Evolutionary conservation across 768 basidiomycete species (phyloP).

Genomic region (Rhizopogon sp.): DNA sequence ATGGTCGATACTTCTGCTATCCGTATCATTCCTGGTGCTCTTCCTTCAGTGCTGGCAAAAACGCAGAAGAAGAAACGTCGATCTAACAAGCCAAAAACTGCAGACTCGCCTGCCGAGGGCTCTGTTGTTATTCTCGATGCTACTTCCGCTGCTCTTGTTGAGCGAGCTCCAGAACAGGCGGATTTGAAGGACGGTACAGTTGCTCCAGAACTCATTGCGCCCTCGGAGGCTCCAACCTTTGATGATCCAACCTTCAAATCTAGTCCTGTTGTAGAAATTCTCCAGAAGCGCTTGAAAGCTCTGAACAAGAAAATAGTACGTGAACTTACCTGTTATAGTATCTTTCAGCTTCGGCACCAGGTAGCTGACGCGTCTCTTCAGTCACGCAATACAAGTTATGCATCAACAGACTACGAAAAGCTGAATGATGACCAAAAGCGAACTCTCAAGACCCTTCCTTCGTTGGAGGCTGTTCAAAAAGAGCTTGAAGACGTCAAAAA

Average conservation of each 20-base stretch:
- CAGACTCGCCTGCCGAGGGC: conserved; percentile 40
- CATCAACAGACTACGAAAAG: conserved; percentile 59
- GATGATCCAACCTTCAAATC: conserved; percentile 46
- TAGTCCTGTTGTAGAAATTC: conserved; percentile 73
- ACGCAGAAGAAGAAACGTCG: conserved; percentile 67
- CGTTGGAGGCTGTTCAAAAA: conserved; percentile 72
- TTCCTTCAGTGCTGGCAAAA: conserved; percentile 57
- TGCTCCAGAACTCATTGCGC: conserved; percentile 40
- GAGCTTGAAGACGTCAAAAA: conserved; percentile 84
- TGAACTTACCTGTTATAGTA: conserved; percentile 13
- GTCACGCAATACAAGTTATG: conserved; percentile 72
- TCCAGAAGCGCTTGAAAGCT: conserved; percentile 72
- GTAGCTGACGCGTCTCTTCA: conserved; percentile 23
- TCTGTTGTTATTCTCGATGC: conserved; percentile 38
- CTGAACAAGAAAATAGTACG: conserved; percentile 82
- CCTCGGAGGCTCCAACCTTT: conserved; percentile 33
- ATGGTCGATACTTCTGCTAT: conserved; percentile 34
- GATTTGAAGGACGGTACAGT: conserved; percentile 45
- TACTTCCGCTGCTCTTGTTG: conserved; percentile 39
- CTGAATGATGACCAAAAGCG: conserved; percentile 88
- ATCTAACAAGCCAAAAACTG: conserved; percentile 38
- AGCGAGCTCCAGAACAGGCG: conserved; percentile 42
- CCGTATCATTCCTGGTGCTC: conserved; percentile 76
- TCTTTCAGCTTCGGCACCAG: background rate
- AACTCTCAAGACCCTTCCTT: conserved; percentile 64